A percentile compares a stretch with the other conserved stretches of the same genome.
phyloP scores from a whole-genome alignment of 2,329 filamentous ascomycete genomes.

The Microsporum audouinii region DNA sequence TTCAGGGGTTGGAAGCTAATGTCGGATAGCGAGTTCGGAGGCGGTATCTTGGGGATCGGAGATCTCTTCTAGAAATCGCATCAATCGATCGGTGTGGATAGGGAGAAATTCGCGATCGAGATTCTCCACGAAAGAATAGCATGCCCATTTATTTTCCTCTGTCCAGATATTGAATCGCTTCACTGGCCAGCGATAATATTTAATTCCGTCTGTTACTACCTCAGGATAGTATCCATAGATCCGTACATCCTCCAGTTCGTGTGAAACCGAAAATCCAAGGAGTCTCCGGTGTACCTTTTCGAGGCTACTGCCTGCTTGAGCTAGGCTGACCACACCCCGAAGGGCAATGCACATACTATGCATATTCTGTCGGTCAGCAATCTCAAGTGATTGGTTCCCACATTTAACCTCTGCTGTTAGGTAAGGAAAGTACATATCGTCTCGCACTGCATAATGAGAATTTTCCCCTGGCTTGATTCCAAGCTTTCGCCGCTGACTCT shows the following conservation, averaged over 20 bases:
- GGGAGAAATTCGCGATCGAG: no score
- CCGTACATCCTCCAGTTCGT: neutral
- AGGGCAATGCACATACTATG: slow-evolving; percentile 26
- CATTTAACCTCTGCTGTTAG: slow-evolving; percentile 20
- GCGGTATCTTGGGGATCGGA: no score
- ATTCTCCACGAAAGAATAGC: no score
- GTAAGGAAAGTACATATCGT: slow-evolving; percentile 20
- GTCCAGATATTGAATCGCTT: no score
- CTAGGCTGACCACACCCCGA: slow-evolving; percentile 23
- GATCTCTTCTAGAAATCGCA: no score
- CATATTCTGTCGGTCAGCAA: slow-evolving; percentile 23
- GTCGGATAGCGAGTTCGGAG: no score
- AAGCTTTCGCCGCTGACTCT: no score
- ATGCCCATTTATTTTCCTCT: no score
- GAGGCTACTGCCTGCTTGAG: neutral
- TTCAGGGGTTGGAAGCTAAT: no score
- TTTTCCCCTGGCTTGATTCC: no score
- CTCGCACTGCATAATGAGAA: no score
- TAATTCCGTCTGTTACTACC: neutral
- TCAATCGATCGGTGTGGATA: no score
- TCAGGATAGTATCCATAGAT: neutral
- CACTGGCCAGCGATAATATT: neutral
- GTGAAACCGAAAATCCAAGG: neutral
- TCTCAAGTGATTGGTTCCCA: slow-evolving; percentile 17
- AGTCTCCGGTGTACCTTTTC: neutral